These are phyloP conservation scores for Cladophialophora immunda DNA, from an alignment of 2,329 filamentous ascomycete species.

Conservation along the genomic window DNA sequence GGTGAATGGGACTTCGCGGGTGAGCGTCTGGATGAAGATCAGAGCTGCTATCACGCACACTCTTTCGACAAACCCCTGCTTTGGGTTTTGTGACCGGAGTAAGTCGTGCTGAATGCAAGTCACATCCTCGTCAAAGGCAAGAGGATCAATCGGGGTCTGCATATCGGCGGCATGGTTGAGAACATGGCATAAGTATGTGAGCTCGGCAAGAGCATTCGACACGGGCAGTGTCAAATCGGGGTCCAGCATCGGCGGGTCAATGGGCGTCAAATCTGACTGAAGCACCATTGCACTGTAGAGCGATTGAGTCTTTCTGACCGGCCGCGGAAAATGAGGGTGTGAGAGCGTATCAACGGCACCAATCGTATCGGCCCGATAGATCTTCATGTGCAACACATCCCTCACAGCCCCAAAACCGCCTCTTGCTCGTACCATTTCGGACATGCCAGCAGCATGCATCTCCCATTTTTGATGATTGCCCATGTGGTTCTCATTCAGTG, in stretches of 20 bases:
- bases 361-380: constrained; percentile 35
- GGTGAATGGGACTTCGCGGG: constrained; percentile 24
- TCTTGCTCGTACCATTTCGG: constrained; percentile 34
- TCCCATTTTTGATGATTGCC: constrained; percentile 33
- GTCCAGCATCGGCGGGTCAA: constrained; percentile 3
- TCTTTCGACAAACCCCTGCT: constrained; percentile 15
- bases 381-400: constrained; percentile 30
- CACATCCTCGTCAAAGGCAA: constrained; percentile 31
- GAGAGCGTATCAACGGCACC: constrained; percentile 34
- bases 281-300: constrained; percentile 18
- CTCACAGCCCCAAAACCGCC: constrained; percentile 30
- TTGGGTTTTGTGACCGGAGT: constrained; percentile 12
- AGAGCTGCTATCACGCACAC: constrained; percentile 28
- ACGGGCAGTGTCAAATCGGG: constrained; percentile 6
- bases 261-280: neutral
- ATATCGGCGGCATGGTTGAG: constrained; percentile 23
- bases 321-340: constrained; percentile 28
- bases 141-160: constrained; percentile 26
- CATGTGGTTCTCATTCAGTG: constrained; percentile 29
- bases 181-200: constrained; percentile 28
- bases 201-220: constrained; percentile 22
- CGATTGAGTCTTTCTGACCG: constrained; percentile 11
- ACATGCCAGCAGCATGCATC: constrained; percentile 35
- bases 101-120: constrained; percentile 33
- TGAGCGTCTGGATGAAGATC: constrained; percentile 34